Conservation (phyloP, 371 early-diverging fungal genomes). For the Choanephora cucurbitarum region DNA sequence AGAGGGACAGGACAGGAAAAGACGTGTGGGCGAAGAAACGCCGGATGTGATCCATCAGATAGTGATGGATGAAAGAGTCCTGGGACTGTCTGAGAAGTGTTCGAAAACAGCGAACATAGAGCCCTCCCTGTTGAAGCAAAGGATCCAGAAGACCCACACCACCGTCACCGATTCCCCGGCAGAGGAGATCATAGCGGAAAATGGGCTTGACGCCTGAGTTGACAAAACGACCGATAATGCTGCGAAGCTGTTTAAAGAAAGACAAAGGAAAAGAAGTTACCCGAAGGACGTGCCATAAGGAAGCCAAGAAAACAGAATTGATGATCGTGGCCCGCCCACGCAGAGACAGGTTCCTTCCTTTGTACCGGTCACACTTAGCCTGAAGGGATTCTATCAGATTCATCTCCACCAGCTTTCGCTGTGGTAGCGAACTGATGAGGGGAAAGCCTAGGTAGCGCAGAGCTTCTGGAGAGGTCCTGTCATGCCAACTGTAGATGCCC, state of each 20-base stretch:
- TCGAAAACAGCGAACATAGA: constrained; percentile 14
- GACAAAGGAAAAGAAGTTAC: background rate
- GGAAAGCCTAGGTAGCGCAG: constrained; percentile 7
- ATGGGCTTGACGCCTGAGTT: background rate
- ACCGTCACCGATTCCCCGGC: background rate
- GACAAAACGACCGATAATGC: background rate
- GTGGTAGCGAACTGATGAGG: background rate
- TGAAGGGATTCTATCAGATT: no score
- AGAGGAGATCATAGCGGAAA: background rate
- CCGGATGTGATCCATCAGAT: background rate
- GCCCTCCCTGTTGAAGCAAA: constrained; percentile 3
- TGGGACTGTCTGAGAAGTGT: background rate
- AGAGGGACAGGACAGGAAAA: background rate
- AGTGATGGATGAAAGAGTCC: background rate
- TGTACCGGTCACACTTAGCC: background rate
- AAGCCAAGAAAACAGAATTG: constrained; percentile 20
- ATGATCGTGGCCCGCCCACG: constrained; percentile 12
- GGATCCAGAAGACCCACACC: constrained; percentile 11
- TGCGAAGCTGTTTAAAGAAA: background rate
- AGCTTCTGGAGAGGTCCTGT: background rate
- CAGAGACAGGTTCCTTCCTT: constrained; percentile 9
- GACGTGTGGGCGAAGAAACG: background rate
- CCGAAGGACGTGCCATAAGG: constrained; percentile 22
- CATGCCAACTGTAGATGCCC: constrained; percentile 5
- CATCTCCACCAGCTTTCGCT: no score